Conservation (phyloP, 805 yeast genomes). For the Ogataea pilisensis region DNA sequence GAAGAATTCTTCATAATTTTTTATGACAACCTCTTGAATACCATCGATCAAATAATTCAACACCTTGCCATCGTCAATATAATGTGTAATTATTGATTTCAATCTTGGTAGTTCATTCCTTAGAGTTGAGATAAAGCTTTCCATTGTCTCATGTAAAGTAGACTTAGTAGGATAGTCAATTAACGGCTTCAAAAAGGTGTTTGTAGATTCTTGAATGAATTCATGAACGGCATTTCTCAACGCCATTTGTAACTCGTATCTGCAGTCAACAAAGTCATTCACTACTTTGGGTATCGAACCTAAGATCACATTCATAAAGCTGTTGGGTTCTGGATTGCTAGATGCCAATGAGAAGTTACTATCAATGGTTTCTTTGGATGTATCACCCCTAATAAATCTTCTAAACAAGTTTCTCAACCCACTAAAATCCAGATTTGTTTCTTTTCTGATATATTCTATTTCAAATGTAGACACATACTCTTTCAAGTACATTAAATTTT, state of each 20-base stretch:
- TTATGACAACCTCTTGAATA: constrained; percentile 55
- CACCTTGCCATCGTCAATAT: constrained; percentile 53
- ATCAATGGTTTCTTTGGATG: constrained; percentile 17
- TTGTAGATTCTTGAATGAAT: constrained; percentile 57
- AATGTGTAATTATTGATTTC: constrained; percentile 46
- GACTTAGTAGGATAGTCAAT: constrained; percentile 13
- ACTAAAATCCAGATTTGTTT: constrained; percentile 74
- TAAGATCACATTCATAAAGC: constrained; percentile 26
- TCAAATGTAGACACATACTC: constrained; percentile 72
- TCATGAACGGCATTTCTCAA: constrained; percentile 66
- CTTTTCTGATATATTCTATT: constrained; percentile 69
- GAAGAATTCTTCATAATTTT: constrained; percentile 54
- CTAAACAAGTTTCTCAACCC: constrained; percentile 53
- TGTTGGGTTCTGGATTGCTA: constrained; percentile 5
- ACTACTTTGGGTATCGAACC: constrained; percentile 77
- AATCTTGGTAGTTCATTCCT: constrained; percentile 54
- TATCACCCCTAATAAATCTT: constrained; percentile 29
- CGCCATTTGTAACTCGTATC: constrained; percentile 65
- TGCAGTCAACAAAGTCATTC: constrained; percentile 76
- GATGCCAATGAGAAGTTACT: constrained; percentile 15
- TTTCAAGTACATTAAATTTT: constrained; percentile 66
- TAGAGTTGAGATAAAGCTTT: constrained; percentile 45
- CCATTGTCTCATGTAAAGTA: constrained; percentile 15
- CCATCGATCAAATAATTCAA: constrained; percentile 56
- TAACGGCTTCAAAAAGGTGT: constrained; percentile 47